phyloP scores from a whole-genome alignment of 140 eudicot species.

The Anethum foeniculum region DNA sequence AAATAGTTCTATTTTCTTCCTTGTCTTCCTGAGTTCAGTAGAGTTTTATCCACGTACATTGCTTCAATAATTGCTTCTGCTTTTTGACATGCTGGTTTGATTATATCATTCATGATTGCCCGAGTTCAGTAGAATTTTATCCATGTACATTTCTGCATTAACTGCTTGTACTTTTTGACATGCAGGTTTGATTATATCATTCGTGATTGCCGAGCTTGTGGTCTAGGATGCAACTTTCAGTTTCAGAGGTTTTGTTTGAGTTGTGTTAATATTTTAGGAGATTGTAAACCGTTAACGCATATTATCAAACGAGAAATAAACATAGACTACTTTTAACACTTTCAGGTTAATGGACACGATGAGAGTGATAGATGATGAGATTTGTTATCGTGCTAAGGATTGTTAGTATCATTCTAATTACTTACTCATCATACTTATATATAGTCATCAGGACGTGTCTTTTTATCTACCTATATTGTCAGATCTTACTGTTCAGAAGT shows the following conservation, averaged over 20 bases:
- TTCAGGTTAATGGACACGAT: constrained; percentile 58
- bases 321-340: constrained; percentile 6
- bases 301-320: neutral
- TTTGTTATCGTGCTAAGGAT: constrained; percentile 61
- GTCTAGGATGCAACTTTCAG: constrained; percentile 58
- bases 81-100: constrained; percentile 36
- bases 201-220: constrained; percentile 65
- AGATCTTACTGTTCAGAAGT: constrained; percentile 61
- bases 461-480: constrained; percentile 6
- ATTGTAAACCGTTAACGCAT: neutral
- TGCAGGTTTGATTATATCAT: constrained; percentile 56
- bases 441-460: neutral
- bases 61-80: neutral
- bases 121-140: neutral
- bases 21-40: neutral
- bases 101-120: constrained; percentile 49
- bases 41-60: neutral
- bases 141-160: neutral
- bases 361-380: constrained; percentile 64
- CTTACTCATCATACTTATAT: neutral
- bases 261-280: neutral
- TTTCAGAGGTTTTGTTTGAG: constrained; percentile 34
- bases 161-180: neutral
- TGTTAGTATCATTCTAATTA: constrained; percentile 25
- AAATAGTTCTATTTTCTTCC: neutral